These are phyloP conservation scores for Candida tallmaniae DNA, from an alignment of 805 yeast species.

Conservation along the genomic window DNA sequence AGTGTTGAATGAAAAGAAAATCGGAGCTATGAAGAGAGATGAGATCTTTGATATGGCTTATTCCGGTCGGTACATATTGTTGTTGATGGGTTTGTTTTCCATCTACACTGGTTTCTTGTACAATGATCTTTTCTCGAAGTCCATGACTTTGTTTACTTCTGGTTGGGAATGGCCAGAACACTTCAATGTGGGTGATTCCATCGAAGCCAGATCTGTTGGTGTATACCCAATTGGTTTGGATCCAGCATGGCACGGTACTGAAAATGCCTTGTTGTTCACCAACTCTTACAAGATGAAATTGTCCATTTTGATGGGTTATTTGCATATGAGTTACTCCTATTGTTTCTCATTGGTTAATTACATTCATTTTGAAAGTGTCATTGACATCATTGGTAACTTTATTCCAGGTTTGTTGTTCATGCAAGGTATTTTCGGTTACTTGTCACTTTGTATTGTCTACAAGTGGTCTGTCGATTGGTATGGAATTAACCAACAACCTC, in stretches of 20 bases:
- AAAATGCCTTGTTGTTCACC: slow-evolving; percentile 81
- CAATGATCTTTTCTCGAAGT: slow-evolving; percentile 88
- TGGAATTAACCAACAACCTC: slow-evolving; percentile 71
- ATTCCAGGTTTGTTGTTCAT: slow-evolving; percentile 90
- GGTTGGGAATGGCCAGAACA: slow-evolving; percentile 93
- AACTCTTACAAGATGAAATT: slow-evolving; percentile 97
- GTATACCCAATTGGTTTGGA: slow-evolving; percentile 85
- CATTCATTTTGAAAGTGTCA: slow-evolving; percentile 56
- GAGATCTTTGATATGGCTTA: slow-evolving; percentile 97
- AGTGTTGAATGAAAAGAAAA: slow-evolving; percentile 68
- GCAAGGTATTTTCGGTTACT: slow-evolving; percentile 95
- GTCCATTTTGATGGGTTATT: slow-evolving; percentile 89
- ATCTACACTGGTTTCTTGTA: slow-evolving; percentile 93
- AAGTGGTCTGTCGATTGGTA: slow-evolving; percentile 96
- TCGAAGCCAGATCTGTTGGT: slow-evolving; percentile 63
- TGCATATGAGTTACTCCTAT: slow-evolving; percentile 90
- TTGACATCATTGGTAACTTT: slow-evolving; percentile 90
- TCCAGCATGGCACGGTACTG: slow-evolving; percentile 96
- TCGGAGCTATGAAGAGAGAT: slow-evolving; percentile 69
- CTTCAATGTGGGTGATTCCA: slow-evolving; percentile 64
- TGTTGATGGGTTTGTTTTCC: slow-evolving; percentile 91
- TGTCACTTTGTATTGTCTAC: slow-evolving; percentile 79
- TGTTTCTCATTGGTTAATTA: slow-evolving; percentile 82
- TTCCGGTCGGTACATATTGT: slow-evolving; percentile 83
- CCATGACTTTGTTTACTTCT: slow-evolving; percentile 80